phyloP scores from a whole-genome alignment of 306 rosid species.

The Vigna radiata region DNA sequence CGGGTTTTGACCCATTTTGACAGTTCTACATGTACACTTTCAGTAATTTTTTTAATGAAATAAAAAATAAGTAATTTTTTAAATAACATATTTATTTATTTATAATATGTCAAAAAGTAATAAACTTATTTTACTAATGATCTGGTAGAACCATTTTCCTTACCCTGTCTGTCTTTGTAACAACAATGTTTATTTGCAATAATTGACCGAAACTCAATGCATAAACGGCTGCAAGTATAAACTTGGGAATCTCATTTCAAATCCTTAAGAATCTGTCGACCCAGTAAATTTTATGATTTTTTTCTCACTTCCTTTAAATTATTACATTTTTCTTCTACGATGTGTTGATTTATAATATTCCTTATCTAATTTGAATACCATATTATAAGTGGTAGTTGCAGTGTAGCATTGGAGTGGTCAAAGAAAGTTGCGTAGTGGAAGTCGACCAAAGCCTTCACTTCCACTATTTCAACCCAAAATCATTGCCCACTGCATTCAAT shows the following conservation, averaged over 20 bases:
- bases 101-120: background rate
- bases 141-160: no score
- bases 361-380: no score
- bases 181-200: background rate
- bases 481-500: background rate
- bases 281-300: background rate
- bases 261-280: background rate
- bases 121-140: no score
- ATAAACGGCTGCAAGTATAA: background rate
- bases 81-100: background rate
- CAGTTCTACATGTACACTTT: background rate
- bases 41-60: background rate
- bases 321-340: background rate
- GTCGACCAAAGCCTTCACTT: slow-evolving; percentile 11
- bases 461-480: slow-evolving; percentile 17
- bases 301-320: no score
- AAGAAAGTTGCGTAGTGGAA: slow-evolving; percentile 64
- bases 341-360: background rate
- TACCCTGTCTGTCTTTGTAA: background rate
- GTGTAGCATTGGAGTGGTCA: slow-evolving; percentile 50
- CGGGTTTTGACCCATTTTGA: no score
- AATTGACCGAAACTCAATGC: background rate
- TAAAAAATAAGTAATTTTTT: background rate
- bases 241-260: no score
- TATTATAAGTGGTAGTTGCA: background rate